phyloP scores from a whole-genome alignment of 2,329 filamentous ascomycete species.

The Colletotrichum musae region DNA sequence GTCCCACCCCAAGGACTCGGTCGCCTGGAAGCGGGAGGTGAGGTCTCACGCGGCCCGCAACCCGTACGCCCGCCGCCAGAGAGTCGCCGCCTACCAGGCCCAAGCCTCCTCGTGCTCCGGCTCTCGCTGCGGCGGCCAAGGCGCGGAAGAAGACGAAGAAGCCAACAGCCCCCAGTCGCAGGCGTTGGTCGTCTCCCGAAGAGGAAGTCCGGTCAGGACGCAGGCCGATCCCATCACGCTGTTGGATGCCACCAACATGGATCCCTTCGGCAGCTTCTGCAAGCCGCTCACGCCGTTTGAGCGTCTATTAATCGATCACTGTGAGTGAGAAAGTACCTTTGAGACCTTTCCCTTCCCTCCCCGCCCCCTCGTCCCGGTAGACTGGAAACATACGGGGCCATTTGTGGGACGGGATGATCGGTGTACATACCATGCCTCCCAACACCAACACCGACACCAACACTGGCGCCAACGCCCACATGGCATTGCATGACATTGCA shows the following conservation, averaged over 20 bases:
- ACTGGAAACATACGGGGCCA: not conserved
- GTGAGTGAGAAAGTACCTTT: conserved; percentile 6
- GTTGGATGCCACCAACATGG: conserved; percentile 8
- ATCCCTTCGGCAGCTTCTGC: conserved; percentile 31
- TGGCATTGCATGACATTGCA: not conserved
- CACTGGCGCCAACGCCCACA: too few species aligned
- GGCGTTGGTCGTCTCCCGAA: not conserved
- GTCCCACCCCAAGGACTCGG: conserved; percentile 38
- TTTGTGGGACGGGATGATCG: not conserved
- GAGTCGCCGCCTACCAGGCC: conserved; percentile 2
- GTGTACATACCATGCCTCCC: not conserved
- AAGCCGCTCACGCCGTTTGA: conserved; percentile 28
- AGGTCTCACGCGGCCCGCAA: conserved; percentile 44
- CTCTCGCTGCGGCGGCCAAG: not conserved
- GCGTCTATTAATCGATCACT: conserved; percentile 20
- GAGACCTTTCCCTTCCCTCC: too few species aligned
- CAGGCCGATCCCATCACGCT: conserved; percentile 9
- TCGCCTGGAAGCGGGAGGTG: conserved; percentile 37
- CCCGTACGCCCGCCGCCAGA: conserved; percentile 19
- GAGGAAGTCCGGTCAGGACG: not conserved
- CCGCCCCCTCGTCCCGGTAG: not conserved
- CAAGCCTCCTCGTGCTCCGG: not conserved
- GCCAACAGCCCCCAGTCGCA: not conserved
- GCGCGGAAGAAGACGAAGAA: not conserved
- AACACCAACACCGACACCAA: too few species aligned